A percentile compares a stretch with the other conserved stretches of the same genome.
Evolutionary conservation across 1,139 yeast species (phyloP).

Genomic region (Candida sanyaensis): DNA sequence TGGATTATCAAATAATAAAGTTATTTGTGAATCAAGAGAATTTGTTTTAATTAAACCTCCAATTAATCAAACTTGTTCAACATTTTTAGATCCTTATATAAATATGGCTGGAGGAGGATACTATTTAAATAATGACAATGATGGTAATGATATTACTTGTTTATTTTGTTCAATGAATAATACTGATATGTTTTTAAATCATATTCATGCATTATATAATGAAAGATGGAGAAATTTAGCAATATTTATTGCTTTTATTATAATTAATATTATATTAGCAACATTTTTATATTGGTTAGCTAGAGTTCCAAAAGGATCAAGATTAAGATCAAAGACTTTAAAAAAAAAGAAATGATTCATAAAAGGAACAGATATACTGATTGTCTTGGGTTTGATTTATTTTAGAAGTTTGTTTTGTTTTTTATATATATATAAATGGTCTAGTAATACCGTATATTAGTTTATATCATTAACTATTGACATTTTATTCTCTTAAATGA

Average conservation of each 20-base stretch:
- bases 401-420: no score
- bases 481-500: no score
- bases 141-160: conserved; percentile 35
- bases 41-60: conserved; percentile 28
- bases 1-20: conserved; percentile 27
- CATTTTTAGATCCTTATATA: conserved; percentile 50
- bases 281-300: conserved; percentile 67
- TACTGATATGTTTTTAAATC: conserved; percentile 53
- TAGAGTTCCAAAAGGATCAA: conserved; percentile 65
- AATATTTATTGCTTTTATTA: conserved; percentile 48
- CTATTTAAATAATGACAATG: conserved; percentile 23
- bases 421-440: no score
- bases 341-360: conserved; percentile 20
- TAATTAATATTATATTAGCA: conserved; percentile 53
- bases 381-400: no score
- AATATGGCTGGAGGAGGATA: conserved; percentile 53
- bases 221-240: conserved; percentile 75
- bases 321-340: no score
- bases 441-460: no score
- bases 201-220: conserved; percentile 42
- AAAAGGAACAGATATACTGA: no score
- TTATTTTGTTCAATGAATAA: conserved; percentile 48
- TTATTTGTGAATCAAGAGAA: conserved; percentile 28
- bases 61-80: conserved; percentile 58
- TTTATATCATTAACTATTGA: no score